A percentile compares a stretch with the other conserved stretches of the same genome.
These are phyloP conservation scores for Colletotrichum scovillei DNA, from an alignment of 2,329 filamentous ascomycete species.

Conservation along the genomic window DNA sequence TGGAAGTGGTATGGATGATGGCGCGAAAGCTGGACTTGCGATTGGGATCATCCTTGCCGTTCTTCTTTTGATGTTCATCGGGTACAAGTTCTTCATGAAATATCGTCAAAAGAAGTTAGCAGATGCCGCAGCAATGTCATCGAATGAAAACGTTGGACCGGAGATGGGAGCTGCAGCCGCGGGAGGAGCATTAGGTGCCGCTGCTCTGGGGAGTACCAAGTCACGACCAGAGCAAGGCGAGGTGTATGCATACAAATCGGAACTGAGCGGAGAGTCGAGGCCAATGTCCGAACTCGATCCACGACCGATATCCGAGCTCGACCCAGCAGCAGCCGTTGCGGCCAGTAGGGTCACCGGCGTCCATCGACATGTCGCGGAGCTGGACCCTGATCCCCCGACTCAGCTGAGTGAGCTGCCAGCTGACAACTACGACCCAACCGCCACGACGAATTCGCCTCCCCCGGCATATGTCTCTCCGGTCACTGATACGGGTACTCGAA, in stretches of 20 bases:
- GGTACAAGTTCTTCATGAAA: slow-evolving; percentile 18
- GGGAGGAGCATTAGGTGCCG: neutral
- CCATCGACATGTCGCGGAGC: slow-evolving; percentile 11
- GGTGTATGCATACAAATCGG: slow-evolving; percentile 23
- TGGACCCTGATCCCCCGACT: slow-evolving; percentile 4
- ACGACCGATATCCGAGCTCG: slow-evolving; percentile 14
- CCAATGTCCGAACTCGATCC: slow-evolving; percentile 21
- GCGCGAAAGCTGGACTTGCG: slow-evolving; percentile 27
- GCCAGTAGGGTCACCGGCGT: neutral
- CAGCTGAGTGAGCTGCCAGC: slow-evolving; percentile 26
- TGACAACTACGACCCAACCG: slow-evolving; percentile 23
- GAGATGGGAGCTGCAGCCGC: slow-evolving; percentile 6
- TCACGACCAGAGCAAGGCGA: neutral
- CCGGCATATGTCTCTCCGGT: slow-evolving; percentile 24
- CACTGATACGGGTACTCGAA: neutral
- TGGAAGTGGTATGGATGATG: slow-evolving; percentile 7
- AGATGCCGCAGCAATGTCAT: neutral
- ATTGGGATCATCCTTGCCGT: slow-evolving; percentile 21
- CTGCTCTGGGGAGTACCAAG: neutral
- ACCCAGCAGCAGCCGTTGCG: slow-evolving; percentile 16
- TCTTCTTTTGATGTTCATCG: slow-evolving; percentile 14
- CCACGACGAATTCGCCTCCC: neutral
- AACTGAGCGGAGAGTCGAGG: slow-evolving; percentile 22
- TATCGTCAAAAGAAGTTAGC: slow-evolving; percentile 6
- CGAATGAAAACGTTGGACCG: neutral